Base-by-base conservation (phyloP, 1,284 basidiomycete species). In the Hemileia vastatrix region DNA sequence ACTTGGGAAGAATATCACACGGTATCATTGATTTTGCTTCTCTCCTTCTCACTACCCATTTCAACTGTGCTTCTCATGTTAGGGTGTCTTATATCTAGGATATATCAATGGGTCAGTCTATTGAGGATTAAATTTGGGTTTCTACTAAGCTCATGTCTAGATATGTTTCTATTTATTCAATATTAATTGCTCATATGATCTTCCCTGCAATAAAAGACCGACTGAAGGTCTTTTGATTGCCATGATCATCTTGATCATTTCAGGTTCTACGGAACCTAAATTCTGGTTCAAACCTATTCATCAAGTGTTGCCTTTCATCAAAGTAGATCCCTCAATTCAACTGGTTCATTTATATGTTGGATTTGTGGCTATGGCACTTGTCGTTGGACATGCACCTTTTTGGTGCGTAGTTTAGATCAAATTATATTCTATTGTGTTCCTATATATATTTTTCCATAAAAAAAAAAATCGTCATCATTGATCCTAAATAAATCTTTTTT, bases 1-100 rank as follows among this genome's bases (percentile, higher is more conserved):
- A 61, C 58, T 6, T 61, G 58, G 58, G 58, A 61, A 23, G 58
- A 61, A 33, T 61, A 61, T 48, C 58, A 61, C 49, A 61, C 58
- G 44, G 58, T 61, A 9, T 32, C 51, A 54, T 8, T 48, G 18
- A 13, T 54, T 9, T 47, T 19, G 2, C 13, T 3, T 24, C 11
- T 21, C 3, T 21, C 6, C 27, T 48, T 53, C 32, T 11, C n/a
- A 9, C 33, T 52, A 15, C 36, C 13, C 13, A 52, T 45, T 3
- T 18, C 8, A 44, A 45, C n/a, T 32, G 3, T 9, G n/a, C n/a
- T n/a, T n/a, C n/a, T n/a, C n/a, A n/a, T n/a, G n/a, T n/a, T 9
- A 61, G 58, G 58, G 58, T 32, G 27, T 61, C 21, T 61, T 61
- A 44, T 61, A 54, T 54, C 33, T 61, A 43, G 58, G 58, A 23